These are phyloP conservation scores for Xerocomellus dryophilus DNA, from an alignment of 768 basidiomycete species.

Conservation along the genomic window DNA sequence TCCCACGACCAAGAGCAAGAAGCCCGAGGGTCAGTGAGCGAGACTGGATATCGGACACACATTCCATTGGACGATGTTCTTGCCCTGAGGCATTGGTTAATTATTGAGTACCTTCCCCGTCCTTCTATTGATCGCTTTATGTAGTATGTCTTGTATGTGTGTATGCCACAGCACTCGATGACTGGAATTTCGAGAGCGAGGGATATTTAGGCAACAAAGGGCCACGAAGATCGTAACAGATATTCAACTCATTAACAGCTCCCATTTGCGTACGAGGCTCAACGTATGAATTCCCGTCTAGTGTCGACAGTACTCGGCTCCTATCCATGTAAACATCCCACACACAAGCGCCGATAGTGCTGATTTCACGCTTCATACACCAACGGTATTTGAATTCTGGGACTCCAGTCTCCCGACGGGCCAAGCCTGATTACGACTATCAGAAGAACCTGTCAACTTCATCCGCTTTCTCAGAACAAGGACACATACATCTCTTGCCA, in stretches of 20 bases:
- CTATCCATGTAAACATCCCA: not conserved
- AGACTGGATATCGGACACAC: not conserved
- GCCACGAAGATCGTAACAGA: not conserved
- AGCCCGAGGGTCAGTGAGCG: conserved; percentile 37
- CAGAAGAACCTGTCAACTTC: not conserved
- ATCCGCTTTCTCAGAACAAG: not conserved
- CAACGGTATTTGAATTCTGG: not conserved
- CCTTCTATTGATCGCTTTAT: conserved; percentile 8
- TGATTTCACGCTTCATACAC: too few relatives aligned
- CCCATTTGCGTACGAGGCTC: not conserved
- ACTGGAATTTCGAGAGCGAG: not conserved
- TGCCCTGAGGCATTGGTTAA: not conserved
- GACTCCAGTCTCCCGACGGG: not conserved
- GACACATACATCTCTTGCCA: not conserved
- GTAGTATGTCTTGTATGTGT: conserved; percentile 13
- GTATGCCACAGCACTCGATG: conserved; percentile 4
- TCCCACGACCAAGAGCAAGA: conserved; percentile 45
- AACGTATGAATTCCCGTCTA: too few relatives aligned
- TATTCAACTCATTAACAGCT: not conserved
- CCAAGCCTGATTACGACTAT: not conserved
- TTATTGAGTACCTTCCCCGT: conserved; percentile 18
- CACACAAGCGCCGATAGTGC: not conserved
- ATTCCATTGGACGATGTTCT: conserved; percentile 4
- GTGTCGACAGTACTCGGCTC: too few relatives aligned
- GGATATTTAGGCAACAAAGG: not conserved